These are phyloP conservation scores for sweet orange (Citrus sinensis) DNA, from an alignment of 345 rosid species.

Conservation along the genomic window DNA sequence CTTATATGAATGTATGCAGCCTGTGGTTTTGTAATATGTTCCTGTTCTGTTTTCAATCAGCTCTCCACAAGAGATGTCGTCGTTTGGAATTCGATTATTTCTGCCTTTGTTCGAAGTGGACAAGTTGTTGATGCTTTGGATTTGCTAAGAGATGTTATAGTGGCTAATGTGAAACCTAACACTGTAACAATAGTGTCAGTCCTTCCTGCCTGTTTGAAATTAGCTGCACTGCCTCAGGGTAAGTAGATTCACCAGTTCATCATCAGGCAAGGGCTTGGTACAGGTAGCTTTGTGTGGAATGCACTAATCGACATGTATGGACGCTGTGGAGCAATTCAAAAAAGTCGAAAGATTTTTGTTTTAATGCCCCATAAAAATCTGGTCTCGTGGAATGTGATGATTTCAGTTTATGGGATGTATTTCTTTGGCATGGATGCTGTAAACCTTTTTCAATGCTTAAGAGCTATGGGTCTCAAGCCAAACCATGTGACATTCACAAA, in stretches of 20 bases:
- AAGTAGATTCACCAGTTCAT: slow-evolving; percentile 41
- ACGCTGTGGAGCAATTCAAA: slow-evolving; percentile 24
- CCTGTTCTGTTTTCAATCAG: slow-evolving; percentile 20
- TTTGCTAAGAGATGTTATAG: slow-evolving; percentile 27
- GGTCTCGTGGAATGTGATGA: slow-evolving; percentile 29
- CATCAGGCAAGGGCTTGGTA: slow-evolving; percentile 27
- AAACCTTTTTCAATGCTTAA: slow-evolving; percentile 22
- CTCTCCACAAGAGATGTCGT: slow-evolving; percentile 31
- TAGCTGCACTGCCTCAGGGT: slow-evolving; percentile 37
- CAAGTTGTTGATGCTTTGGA: slow-evolving; percentile 20
- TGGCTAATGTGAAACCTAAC: slow-evolving; percentile 27
- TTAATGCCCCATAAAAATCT: slow-evolving; percentile 21
- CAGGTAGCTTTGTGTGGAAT: slow-evolving; percentile 22
- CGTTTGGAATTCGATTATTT: slow-evolving; percentile 34
- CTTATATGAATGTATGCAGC: slow-evolving; percentile 34
- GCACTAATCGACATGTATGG: slow-evolving; percentile 30
- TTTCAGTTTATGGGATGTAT: slow-evolving; percentile 29
- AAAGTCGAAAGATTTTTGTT: slow-evolving; percentile 21
- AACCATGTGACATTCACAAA: slow-evolving; percentile 3
- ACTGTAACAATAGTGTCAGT: slow-evolving; percentile 31
- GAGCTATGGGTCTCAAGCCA: slow-evolving; percentile 18
- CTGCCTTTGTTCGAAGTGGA: slow-evolving; percentile 21
- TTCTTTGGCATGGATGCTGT: slow-evolving; percentile 28
- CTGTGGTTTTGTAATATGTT: slow-evolving; percentile 17
- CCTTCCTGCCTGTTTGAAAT: slow-evolving; percentile 40